Base-by-base conservation (phyloP, 805 yeast genomes). In the Blastobotrys americana region DNA sequence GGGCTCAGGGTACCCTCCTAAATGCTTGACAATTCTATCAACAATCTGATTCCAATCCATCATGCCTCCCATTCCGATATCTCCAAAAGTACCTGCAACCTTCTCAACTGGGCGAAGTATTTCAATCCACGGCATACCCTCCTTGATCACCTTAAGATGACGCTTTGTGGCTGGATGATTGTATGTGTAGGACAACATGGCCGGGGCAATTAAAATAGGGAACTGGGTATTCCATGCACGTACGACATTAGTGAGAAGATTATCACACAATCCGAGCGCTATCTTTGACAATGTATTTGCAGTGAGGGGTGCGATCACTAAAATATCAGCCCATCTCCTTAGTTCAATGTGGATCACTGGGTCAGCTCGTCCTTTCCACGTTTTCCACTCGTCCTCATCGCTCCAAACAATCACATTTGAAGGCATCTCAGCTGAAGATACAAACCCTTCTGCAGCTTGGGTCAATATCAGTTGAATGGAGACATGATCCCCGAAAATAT, bases 41-140 rank as follows among this genome's bases (percentile, higher is more conserved):
- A 88, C 96, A 55, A 93, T 82, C 61, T 89, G 97, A 61, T 86
- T 84, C 78, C 94, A 87, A 56, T 93, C 97, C 82, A 89, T 83
- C 97, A 93, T 93, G 44, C 98, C 97, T 40, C 98, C 97, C 87
- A 93, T 84, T n/a, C 97, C 97, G 19, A 93, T 88, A 56, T 90
- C 97, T 49, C 98, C 97, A 67, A 89, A 87, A 35, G 86, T 76
- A 45, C 95, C 87, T 58, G 84, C 79, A 4, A 90, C 95, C 64
- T 90, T 90, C 63, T 90, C 98, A 19, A 88, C 87, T 0, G 98
- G 98, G 61, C 82, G 83, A 59, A 93, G 72, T n/a, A 90, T 78
- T 53, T 87, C 95, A 50, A 90, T 82, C 90, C 94, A 90, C 28
- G 90, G 86, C 93, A 93, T 89, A 52, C 88, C 96, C 51, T 87